A percentile compares a stretch with the other conserved stretches of the same genome.
Conservation (phyloP, 768 basidiomycete species). For the Sarcodon aspratus region DNA sequence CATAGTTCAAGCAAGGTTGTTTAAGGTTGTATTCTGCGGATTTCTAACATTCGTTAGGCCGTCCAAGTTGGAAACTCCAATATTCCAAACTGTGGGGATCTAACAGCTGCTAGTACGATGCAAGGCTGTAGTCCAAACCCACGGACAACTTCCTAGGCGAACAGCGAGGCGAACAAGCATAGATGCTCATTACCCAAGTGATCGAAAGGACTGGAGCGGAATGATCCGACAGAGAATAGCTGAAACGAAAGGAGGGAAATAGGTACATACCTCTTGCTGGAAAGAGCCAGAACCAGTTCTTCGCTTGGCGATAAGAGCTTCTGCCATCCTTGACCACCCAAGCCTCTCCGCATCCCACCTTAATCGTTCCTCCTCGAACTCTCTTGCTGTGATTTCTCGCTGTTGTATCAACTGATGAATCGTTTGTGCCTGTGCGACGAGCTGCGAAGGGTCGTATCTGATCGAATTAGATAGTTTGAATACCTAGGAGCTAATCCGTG, state of each 20-base stretch:
- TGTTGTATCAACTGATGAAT: conserved; percentile 47
- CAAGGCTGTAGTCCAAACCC: too few species aligned
- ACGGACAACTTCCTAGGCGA: too few species aligned
- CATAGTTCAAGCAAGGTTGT: too few species aligned
- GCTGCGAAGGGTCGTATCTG: conserved; percentile 26
- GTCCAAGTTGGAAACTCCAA: too few species aligned
- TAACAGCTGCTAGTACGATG: too few species aligned
- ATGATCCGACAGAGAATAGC: too few species aligned
- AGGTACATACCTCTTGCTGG: conserved; percentile 32
- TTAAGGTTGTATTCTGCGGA: too few species aligned
- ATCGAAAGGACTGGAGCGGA: too few species aligned
- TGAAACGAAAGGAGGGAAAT: not conserved
- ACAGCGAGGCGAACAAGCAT: too few species aligned
- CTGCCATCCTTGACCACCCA: conserved; percentile 54
- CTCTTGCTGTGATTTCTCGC: conserved; percentile 41
- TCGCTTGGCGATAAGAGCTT: conserved; percentile 45
- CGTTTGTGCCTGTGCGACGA: conserved; percentile 48
- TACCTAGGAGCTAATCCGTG: conserved; percentile 22
- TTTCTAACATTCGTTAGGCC: too few species aligned
- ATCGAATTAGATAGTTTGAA: conserved; percentile 31
- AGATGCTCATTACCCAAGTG: too few species aligned
- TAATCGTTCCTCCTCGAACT: conserved; percentile 44
- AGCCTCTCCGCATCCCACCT: conserved; percentile 54
- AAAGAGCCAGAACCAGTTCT: conserved; percentile 26
- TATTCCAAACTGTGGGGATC: too few species aligned